phyloP scores from a whole-genome alignment of 805 yeast species.

The Metschnikowia kunwiensis region DNA sequence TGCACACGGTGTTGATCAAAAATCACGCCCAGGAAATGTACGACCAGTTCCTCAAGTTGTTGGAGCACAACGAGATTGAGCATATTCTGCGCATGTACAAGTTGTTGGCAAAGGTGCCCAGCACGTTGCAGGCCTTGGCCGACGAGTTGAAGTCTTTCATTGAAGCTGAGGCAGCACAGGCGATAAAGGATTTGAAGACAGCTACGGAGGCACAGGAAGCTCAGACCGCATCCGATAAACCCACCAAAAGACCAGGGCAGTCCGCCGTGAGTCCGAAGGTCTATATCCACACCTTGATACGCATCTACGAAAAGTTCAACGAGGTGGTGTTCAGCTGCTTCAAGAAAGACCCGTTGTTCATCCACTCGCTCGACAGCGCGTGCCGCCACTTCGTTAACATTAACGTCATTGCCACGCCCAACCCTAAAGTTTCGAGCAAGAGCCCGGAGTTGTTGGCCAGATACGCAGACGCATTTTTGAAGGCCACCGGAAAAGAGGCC shows the following conservation, averaged over 20 bases:
- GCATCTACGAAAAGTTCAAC: constrained; percentile 65
- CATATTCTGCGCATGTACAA: constrained; percentile 78
- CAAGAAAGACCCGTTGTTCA: constrained; percentile 70
- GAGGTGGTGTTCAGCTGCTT: constrained; percentile 65
- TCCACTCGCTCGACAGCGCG: constrained; percentile 85
- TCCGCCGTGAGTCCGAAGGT: constrained; percentile 63
- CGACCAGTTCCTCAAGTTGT: constrained; percentile 68
- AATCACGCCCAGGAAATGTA: constrained; percentile 75
- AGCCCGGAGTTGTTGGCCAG: constrained; percentile 92
- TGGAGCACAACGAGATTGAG: constrained; percentile 66
- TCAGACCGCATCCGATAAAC: constrained; percentile 15
- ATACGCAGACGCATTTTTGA: constrained; percentile 80
- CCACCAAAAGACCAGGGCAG: constrained; percentile 19
- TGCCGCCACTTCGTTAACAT: constrained; percentile 80
- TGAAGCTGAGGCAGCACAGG: constrained; percentile 43
- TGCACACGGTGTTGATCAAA: constrained; percentile 73
- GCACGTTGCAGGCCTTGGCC: constrained; percentile 76
- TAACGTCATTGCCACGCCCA: constrained; percentile 74
- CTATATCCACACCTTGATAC: constrained; percentile 74
- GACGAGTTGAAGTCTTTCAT: constrained; percentile 70
- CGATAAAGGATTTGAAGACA: constrained; percentile 53
- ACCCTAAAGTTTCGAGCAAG: constrained; percentile 57
- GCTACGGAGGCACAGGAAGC: constrained; percentile 28
- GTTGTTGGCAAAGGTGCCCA: constrained; percentile 72
- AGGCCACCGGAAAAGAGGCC: constrained; percentile 65